phyloP scores from a whole-genome alignment of 2,329 filamentous ascomycete genomes.

The Thermothelomyces thermophilus region DNA sequence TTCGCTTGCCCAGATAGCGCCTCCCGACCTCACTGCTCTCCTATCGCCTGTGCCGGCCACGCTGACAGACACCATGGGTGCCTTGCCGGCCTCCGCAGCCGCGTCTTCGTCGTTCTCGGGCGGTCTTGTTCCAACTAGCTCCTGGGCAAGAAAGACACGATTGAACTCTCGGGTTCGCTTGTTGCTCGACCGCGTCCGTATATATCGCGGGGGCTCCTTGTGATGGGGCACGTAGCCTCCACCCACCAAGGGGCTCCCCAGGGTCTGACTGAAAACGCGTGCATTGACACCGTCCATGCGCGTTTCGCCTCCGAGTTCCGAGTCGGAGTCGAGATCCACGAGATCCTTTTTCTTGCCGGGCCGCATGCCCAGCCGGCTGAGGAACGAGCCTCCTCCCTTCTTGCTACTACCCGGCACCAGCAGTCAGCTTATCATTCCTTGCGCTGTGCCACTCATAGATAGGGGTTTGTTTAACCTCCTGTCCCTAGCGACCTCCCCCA shows the following conservation, averaged over 20 bases:
- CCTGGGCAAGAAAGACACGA: slow-evolving; percentile 84
- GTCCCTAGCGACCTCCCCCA: slow-evolving; percentile 45
- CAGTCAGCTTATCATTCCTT: slow-evolving; percentile 7
- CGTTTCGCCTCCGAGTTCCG: slow-evolving; percentile 58
- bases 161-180: slow-evolving; percentile 80
- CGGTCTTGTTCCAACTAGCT: slow-evolving; percentile 60
- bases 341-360: slow-evolving; percentile 67
- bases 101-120: slow-evolving; percentile 18
- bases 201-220: slow-evolving; percentile 85
- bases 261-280: slow-evolving; percentile 66
- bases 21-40: slow-evolving; percentile 40
- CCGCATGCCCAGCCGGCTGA: slow-evolving; percentile 71
- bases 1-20: slow-evolving; percentile 85
- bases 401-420: slow-evolving; percentile 38
- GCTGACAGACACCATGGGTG: slow-evolving; percentile 27
- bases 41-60: slow-evolving; percentile 33
- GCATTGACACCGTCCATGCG: slow-evolving; percentile 78
- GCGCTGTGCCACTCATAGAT: slow-evolving; percentile 11
- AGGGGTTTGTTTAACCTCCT: slow-evolving; percentile 61
- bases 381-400: slow-evolving; percentile 82
- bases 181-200: slow-evolving; percentile 73
- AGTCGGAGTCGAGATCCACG: slow-evolving; percentile 54
- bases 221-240: slow-evolving; percentile 75
- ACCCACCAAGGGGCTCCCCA: slow-evolving; percentile 51
- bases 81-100: slow-evolving; percentile 2